phyloP scores from a whole-genome alignment of 176 grass and related monocot genomes.

The Neostapfia colusana region DNA sequence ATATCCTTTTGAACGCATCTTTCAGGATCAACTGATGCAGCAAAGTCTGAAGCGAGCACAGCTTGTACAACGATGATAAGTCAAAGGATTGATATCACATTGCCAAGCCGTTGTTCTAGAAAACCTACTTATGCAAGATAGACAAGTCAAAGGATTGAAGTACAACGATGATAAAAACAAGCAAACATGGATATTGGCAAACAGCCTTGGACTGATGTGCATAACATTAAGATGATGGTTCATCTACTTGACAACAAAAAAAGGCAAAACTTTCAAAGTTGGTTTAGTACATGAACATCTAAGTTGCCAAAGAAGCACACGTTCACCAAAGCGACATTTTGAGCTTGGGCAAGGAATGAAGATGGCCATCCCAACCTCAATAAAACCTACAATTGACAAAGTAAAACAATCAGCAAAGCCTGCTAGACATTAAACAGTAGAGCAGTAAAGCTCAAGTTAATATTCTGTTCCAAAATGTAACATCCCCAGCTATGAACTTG shows the following conservation, averaged over 20 bases:
- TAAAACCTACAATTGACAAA: slow-evolving; percentile 15
- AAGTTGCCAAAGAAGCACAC: slow-evolving; percentile 13
- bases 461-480: no score
- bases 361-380: slow-evolving; percentile 29
- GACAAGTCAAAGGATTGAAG: no score
- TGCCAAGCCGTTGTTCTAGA: no score
- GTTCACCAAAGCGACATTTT: slow-evolving; percentile 19
- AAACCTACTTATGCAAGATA: no score
- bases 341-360: slow-evolving; percentile 5
- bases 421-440: no score
- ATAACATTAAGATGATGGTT: slow-evolving; percentile 17
- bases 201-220: neutral
- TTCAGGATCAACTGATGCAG: no score
- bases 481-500: no score
- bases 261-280: slow-evolving; percentile 36
- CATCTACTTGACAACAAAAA: slow-evolving; percentile 13
- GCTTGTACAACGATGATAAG: no score
- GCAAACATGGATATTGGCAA: neutral
- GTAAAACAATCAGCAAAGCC: neutral
- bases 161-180: neutral
- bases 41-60: no score
- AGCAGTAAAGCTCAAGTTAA: no score
- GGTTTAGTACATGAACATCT: slow-evolving; percentile 34
- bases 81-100: no score
- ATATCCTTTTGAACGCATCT: no score